phyloP scores from a whole-genome alignment of 257 asterid genomes.

The Solanum pennellii region DNA sequence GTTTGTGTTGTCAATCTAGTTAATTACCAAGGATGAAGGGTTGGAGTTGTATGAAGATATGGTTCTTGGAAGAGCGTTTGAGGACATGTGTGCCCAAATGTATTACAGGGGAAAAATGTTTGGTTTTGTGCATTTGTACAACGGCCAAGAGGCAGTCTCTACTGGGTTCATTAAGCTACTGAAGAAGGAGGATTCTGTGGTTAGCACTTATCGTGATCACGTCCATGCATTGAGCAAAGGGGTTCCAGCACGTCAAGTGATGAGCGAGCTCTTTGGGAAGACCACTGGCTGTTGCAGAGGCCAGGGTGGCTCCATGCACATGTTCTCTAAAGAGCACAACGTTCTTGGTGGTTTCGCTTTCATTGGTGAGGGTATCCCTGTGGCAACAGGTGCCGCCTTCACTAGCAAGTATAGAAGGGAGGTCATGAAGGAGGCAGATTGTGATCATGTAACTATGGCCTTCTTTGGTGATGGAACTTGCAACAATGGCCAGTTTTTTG shows the following conservation, averaged over 20 bases:
- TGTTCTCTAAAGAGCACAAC: slow-evolving; percentile 97
- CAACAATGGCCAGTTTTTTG: slow-evolving; percentile 94
- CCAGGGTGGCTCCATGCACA: slow-evolving; percentile 99
- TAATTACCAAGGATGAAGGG: slow-evolving; percentile 86
- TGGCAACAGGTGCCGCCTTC: slow-evolving; percentile 97
- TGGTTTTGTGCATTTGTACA: slow-evolving; percentile 91
- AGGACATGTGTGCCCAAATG: slow-evolving; percentile 99
- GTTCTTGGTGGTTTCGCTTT: slow-evolving; percentile 96
- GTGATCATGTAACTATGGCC: slow-evolving; percentile 87
- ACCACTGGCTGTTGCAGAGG: slow-evolving; percentile 98
- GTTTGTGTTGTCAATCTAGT: slow-evolving; percentile 10
- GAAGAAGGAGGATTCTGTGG: slow-evolving; percentile 72
- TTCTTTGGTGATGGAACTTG: slow-evolving; percentile 98
- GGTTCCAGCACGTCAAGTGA: slow-evolving; percentile 83
- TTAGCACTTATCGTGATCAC: slow-evolving; percentile 92
- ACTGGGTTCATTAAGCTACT: slow-evolving; percentile 90
- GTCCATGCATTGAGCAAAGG: slow-evolving; percentile 98
- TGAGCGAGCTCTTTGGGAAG: slow-evolving; percentile 98
- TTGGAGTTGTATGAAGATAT: slow-evolving; percentile 79
- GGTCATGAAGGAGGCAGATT: slow-evolving; percentile 66
- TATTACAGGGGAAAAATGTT: slow-evolving; percentile 98
- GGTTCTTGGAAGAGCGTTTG: slow-evolving; percentile 80
- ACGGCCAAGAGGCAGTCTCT: slow-evolving; percentile 98
- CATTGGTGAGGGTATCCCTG: slow-evolving; percentile 94
- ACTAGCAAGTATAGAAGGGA: slow-evolving; percentile 76